phyloP scores from a whole-genome alignment of 306 rosid genomes.

The Prunus armeniaca region DNA sequence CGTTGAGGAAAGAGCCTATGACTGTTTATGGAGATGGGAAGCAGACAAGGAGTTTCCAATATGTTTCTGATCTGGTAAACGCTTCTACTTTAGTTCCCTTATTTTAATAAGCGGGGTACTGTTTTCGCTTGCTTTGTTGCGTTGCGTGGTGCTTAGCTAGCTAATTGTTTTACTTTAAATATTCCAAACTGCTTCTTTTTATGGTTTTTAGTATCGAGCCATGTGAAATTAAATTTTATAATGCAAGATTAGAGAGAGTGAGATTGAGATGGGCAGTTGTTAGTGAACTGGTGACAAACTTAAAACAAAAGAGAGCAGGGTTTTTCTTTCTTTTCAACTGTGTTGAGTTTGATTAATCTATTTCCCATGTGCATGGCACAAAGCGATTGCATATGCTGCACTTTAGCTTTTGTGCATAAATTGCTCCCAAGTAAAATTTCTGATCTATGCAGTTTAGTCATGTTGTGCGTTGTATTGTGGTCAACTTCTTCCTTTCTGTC shows the following conservation, averaged over 20 bases:
- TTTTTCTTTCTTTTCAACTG: not conserved
- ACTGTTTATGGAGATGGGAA: constrained; percentile 98
- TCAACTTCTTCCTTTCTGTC: not conserved
- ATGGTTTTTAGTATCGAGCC: not conserved
- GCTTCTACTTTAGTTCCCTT: not conserved
- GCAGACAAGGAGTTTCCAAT: constrained; percentile 99
- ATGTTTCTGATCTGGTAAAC: constrained; percentile 95
- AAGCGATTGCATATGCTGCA: constrained; percentile 1
- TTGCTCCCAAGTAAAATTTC: not conserved
- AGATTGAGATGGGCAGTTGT: constrained; percentile 7
- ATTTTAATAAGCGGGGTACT: not conserved
- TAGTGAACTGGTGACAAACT: not conserved
- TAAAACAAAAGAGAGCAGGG: not conserved
- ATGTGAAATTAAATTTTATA: not conserved
- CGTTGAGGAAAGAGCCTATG: constrained; percentile 91
- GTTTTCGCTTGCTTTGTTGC: constrained; percentile 10
- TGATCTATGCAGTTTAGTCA: not conserved
- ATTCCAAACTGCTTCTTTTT: not conserved
- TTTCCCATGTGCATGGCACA: constrained; percentile 34
- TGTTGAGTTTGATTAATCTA: constrained; percentile 10
- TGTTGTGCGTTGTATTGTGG: not conserved
- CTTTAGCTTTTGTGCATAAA: not conserved
- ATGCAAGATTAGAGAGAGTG: constrained; percentile 16
- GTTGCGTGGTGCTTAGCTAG: constrained; percentile 8
- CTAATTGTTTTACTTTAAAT: not conserved